Base-by-base conservation (phyloP, 148 eudicot species). In the Spergularia marina region DNA sequence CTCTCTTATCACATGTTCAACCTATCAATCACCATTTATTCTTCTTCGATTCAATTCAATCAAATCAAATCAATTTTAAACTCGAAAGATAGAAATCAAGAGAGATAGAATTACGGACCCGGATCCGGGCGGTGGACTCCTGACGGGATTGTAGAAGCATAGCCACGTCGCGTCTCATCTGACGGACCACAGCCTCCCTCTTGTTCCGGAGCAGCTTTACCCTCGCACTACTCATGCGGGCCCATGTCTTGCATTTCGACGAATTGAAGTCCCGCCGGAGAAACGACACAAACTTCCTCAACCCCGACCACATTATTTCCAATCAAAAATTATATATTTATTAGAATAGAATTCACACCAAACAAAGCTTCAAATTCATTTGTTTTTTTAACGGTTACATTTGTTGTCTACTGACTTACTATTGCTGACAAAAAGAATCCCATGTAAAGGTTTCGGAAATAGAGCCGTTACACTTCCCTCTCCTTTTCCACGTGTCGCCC, bases 1-100 rank as follows among this genome's bases (percentile, higher is more conserved):
- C 77, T 96, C 99, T 77, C 99, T 86, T 59, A 96, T 96, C 41
- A 96, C 98, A 82, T 96, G 99, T 79, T 96, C 99, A 74, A 96
- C 98, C 99, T 30, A 30, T 0, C 36, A 30, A 30, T 2, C 2
- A 30, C 36, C 36, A 30, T 30, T 30, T 30, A 30, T 30, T 30
- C 36, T 0, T 23, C 25, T 23, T 23, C 25, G 1, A 23, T 23
- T 23, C 25, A 23, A 23, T 23, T 23, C 25, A 23, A 23, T 23
- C 25, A 23, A 23, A n/a, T n/a, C n/a, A n/a, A n/a, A n/a, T n/a
- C 25, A 23, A 23, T 23, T 23, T 23, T 23, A 23, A 23, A 23
- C 25, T n/a, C n/a, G n/a, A n/a, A n/a, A n/a, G 1, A 23, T 23
- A 23, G 25, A 23, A 23, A 23, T 23, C 25, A 23, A 13, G 54